Evolutionary conservation across 352 stramenopile species (phyloP).

Genomic region (Albugo candida): DNA sequence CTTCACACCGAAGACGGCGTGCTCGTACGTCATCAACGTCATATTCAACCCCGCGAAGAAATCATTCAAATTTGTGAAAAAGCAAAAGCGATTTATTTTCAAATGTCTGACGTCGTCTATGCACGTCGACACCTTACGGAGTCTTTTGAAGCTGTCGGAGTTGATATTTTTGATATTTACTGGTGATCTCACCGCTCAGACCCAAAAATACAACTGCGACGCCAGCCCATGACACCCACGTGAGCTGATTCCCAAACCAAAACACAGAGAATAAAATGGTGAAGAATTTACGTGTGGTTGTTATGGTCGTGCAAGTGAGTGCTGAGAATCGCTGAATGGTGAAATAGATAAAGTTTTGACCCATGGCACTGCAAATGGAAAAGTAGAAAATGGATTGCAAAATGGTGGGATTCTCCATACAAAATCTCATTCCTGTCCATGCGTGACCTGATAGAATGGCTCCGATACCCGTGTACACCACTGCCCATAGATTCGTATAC

Average conservation of each 20-base stretch:
- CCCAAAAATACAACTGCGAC: constrained; percentile 84
- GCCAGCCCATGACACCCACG: constrained; percentile 78
- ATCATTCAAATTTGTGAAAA: not conserved
- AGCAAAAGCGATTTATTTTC: not conserved
- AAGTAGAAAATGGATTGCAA: constrained; percentile 84
- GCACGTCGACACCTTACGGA: no score
- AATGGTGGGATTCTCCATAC: constrained; percentile 65
- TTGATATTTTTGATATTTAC: constrained; percentile 76
- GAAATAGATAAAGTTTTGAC: constrained; percentile 99
- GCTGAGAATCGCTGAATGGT: constrained; percentile 96
- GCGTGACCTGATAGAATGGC: constrained; percentile 58
- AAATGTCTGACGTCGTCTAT: no score
- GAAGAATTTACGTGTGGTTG: constrained; percentile 99
- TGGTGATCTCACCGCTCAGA: constrained; percentile 64
- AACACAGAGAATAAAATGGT: constrained; percentile 96
- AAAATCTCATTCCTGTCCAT: constrained; percentile 52
- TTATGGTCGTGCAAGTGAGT: constrained; percentile 97
- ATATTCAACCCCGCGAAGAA: no score
- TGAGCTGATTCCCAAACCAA: constrained; percentile 89
- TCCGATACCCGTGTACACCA: constrained; percentile 64
- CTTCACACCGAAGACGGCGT: no score
- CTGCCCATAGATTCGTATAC: constrained; percentile 78
- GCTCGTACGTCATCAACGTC: no score
- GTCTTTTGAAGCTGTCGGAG: no score
- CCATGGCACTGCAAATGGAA: constrained; percentile 87